Evolutionary conservation across 495 filamentous ascomycete genomes (phyloP).

Genomic region (Hyaloscypha hepaticicola): DNA sequence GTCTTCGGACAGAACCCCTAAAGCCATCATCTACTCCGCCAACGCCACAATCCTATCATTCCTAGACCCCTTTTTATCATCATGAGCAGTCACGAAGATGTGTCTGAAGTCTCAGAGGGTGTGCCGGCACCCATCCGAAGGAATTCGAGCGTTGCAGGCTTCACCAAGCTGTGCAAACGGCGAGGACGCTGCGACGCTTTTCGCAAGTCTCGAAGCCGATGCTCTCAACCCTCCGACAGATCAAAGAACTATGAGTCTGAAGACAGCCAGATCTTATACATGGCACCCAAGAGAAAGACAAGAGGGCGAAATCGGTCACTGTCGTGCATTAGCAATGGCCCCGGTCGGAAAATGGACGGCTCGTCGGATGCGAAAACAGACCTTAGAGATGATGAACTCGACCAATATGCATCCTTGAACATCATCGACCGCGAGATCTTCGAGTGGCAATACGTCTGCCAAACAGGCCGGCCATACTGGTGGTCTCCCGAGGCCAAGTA

Average conservation of each 20-base stretch:
- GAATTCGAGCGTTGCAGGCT: not conserved
- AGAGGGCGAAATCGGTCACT: conserved; percentile 7
- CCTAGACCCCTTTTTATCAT: not conserved
- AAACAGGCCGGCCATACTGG: conserved; percentile 30
- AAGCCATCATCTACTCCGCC: not conserved
- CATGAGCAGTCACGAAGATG: not conserved
- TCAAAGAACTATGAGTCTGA: conserved; percentile 17
- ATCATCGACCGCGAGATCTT: conserved; percentile 30
- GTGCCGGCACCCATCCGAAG: not conserved
- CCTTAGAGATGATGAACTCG: not conserved
- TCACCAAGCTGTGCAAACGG: not conserved
- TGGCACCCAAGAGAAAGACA: conserved; percentile 4
- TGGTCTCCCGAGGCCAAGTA: conserved; percentile 28
- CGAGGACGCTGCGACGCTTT: not conserved
- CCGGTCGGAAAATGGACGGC: conserved; percentile 11
- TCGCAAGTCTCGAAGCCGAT: not conserved
- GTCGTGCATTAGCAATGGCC: conserved; percentile 19
- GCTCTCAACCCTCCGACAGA: not conserved
- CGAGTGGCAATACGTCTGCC: conserved; percentile 31
- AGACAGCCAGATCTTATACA: conserved; percentile 28
- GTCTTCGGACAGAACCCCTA: not conserved
- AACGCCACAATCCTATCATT: not conserved
- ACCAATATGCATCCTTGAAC: conserved; percentile 20
- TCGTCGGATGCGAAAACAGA: not conserved
- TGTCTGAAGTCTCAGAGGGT: not conserved